Evolutionary conservation across 371 early-diverging fungal genomes (phyloP), one percentile per base, ranked within the genome.

Genomic region (Rhizopus delemar): DNA sequence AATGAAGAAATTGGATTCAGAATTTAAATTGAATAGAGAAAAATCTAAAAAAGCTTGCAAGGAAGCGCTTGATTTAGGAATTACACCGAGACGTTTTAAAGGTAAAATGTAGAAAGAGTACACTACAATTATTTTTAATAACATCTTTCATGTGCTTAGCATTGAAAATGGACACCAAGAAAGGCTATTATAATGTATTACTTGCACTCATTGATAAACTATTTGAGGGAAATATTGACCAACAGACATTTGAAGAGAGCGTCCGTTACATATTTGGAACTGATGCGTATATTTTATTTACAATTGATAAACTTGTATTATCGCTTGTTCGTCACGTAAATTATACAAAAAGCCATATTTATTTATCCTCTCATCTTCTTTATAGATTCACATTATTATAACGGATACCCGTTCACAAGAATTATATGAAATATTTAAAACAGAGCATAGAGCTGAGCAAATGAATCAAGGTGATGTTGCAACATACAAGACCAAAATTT

Each of bases 161-260:
- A 2, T 32, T 67, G 7, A 57, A 72, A 34, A 68, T 72, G 59
- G 62, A 66, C 29, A 56, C 46, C 7, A 62, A 66, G 12, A 43
- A 65, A 3, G 89, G 91, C 45, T 89, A 87, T 41, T 95, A 92
- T 67, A 54, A 71, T 51, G 81, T 86, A 33, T 77, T 96, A 32
- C 67, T 94, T 29, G 80, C 84, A 39, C 61, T 90, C 36, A 82
- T 93, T 8, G 81, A 82, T 66, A 86, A 86, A 51, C 82, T 91
- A 39, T 68, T 95, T 66, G 86, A 82, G 53, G 87, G 86, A 31
- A 89, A 91, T 22, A 77, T 97, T 36, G 99, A 99, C 36, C 71
- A 81, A 39, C 75, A 78, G 41, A 80, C 74, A 31, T 99, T 89
- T 84, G 99, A 99, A 63, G 99, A 99, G 51, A 78, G 86, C 38